Conservation (phyloP, 2,329 filamentous ascomycete species). For the Harringtonia aguacate region DNA sequence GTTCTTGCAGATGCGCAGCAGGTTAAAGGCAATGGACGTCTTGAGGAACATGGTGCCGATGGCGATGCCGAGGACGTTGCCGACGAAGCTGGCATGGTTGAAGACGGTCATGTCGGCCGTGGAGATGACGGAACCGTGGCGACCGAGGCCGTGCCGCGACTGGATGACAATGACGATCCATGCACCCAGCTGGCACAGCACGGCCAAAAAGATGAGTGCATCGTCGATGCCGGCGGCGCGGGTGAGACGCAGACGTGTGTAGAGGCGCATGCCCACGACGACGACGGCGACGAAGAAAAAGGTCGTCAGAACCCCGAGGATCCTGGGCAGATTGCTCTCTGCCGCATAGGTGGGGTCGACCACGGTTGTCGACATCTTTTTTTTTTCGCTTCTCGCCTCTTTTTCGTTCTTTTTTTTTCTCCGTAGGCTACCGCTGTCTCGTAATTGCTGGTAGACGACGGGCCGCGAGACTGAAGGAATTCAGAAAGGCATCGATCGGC, state of each 20-base stretch:
- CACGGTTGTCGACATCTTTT: no score
- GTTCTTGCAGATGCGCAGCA: conserved; percentile 12
- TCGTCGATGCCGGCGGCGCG: conserved; percentile 4
- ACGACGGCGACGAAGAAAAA: conserved; percentile 2
- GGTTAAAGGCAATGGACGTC: conserved; percentile 12
- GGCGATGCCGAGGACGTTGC: conserved; percentile 32
- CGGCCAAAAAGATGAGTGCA: conserved; percentile 1
- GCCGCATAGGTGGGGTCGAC: conserved; percentile 10
- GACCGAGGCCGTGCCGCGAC: conserved; percentile 33
- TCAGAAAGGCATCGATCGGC: no score
- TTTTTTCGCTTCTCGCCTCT: no score
- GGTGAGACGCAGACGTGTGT: conserved; percentile 1
- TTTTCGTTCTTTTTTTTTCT: no score
- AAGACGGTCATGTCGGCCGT: conserved; percentile 22
- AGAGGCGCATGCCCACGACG: conserved; percentile 3
- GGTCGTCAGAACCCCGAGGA: conserved; percentile 11
- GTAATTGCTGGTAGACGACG: no score
- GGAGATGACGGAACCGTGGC: conserved; percentile 26
- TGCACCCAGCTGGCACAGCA: conserved; percentile 18
- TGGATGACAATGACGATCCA: conserved; percentile 28
- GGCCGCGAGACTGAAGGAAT: no score
- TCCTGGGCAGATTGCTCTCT: conserved; percentile 15
- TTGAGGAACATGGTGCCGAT: conserved; percentile 12
- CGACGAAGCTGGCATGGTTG: conserved; percentile 30
- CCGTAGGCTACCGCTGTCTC: no score